phyloP scores from a whole-genome alignment of 2,329 filamentous ascomycete genomes.

The Penicillium sp. region DNA sequence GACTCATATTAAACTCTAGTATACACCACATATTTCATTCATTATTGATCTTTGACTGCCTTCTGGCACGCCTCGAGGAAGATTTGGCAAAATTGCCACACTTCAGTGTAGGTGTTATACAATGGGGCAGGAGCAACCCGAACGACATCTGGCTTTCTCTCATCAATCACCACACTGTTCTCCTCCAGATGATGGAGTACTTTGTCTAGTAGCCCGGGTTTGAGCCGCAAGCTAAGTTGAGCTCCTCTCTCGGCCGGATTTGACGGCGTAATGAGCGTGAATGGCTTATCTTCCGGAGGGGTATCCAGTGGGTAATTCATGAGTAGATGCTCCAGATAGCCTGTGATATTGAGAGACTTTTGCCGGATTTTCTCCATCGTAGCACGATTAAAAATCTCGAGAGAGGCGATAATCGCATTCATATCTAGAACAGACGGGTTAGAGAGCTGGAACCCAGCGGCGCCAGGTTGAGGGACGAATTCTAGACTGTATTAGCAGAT shows the following conservation, averaged over 20 bases:
- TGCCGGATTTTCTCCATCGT: conserved; percentile 69
- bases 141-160: conserved; percentile 83
- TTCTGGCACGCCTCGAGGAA: conserved; percentile 56
- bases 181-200: conserved; percentile 68
- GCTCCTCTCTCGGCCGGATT: conserved; percentile 72
- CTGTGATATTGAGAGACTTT: conserved; percentile 74
- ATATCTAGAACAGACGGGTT: conserved; percentile 82
- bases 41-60: conserved; percentile 31
- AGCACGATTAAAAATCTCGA: conserved; percentile 75
- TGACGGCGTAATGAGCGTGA: conserved; percentile 70
- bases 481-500: conserved; percentile 35
- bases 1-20: background rate
- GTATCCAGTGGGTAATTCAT: conserved; percentile 39
- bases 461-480: conserved; percentile 77
- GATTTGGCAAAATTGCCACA: conserved; percentile 63
- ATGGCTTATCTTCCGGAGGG: conserved; percentile 45
- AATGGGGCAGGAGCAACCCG: conserved; percentile 81
- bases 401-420: conserved; percentile 71
- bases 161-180: conserved; percentile 76
- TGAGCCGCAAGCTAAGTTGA: conserved; percentile 75
- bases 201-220: conserved; percentile 70
- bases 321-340: conserved; percentile 74
- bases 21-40: background rate
- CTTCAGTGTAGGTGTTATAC: conserved; percentile 80
- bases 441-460: conserved; percentile 80